Evolutionary conservation across 1,284 basidiomycete species (phyloP).

Genomic region (Ceratobasidium sp.): DNA sequence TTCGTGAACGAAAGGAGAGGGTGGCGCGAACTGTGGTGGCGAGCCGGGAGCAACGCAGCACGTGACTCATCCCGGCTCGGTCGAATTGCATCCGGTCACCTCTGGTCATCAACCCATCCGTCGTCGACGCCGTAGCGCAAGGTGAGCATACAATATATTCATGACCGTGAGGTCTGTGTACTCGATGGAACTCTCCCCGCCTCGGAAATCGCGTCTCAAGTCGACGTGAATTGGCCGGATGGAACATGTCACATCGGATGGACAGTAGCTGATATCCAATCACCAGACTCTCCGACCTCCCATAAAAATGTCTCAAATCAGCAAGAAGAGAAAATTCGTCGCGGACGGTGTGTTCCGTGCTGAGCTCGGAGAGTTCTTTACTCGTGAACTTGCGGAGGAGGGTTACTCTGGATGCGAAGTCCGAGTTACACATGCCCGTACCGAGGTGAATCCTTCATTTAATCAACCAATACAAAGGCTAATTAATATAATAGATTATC

Average conservation of each 20-base stretch:
- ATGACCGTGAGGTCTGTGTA: too few relatives aligned
- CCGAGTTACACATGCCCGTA: slow-evolving; percentile 98
- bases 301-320: slow-evolving; percentile 82
- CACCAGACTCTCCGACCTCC: slow-evolving; percentile 7
- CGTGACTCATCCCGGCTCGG: neutral
- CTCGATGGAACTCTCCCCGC: too few relatives aligned
- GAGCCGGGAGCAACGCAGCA: too few relatives aligned
- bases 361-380: slow-evolving; percentile 98
- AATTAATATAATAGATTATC: slow-evolving; percentile 75
- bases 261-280: slow-evolving; percentile 13
- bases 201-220: too few relatives aligned
- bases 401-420: slow-evolving; percentile 99
- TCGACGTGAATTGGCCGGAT: slow-evolving; percentile 14
- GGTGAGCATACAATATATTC: too few relatives aligned
- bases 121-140: slow-evolving; percentile 20
- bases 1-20: too few relatives aligned
- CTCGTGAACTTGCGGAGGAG: slow-evolving; percentile 98
- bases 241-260: neutral
- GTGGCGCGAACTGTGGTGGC: too few relatives aligned
- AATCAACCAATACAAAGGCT: slow-evolving; percentile 18
- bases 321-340: slow-evolving; percentile 97
- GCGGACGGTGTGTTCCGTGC: slow-evolving; percentile 99
- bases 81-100: slow-evolving; percentile 15
- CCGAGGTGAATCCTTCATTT: slow-evolving; percentile 67
- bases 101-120: slow-evolving; percentile 23